Conservation (phyloP, 176 grass and related monocot genomes). For the Eleusine indica region DNA sequence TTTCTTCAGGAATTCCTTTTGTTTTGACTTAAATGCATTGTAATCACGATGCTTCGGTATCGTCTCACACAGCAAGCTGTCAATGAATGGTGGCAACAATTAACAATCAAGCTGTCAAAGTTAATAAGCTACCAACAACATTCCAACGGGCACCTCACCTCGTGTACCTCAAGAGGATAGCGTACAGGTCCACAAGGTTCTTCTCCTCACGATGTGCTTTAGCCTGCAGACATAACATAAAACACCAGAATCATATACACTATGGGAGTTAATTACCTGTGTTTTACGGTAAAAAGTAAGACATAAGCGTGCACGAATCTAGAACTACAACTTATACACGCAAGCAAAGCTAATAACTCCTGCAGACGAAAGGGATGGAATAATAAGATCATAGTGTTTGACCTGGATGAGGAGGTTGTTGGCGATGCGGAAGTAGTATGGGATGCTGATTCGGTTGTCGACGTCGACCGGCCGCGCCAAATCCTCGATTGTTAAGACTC, state of each 20-base stretch:
- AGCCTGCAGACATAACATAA: conserved; percentile 59
- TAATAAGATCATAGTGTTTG: conserved; percentile 23
- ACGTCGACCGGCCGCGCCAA: conserved; percentile 62
- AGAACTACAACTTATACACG: neutral
- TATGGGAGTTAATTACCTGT: neutral
- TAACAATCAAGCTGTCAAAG: conserved; percentile 17
- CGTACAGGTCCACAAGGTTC: conserved; percentile 86
- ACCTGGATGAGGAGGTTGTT: conserved; percentile 93
- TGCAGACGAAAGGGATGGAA: conserved; percentile 11
- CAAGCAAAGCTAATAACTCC: neutral
- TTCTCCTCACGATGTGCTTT: conserved; percentile 84
- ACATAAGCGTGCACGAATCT: neutral
- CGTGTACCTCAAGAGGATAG: conserved; percentile 86
- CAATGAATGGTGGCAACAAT: conserved; percentile 28
- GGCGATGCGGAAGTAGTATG: conserved; percentile 92
- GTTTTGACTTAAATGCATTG: conserved; percentile 59
- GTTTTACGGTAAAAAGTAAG: neutral
- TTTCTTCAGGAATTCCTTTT: conserved; percentile 75
- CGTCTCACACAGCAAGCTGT: conserved; percentile 86
- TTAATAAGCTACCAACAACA: conserved; percentile 33
- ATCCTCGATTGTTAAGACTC: conserved; percentile 60
- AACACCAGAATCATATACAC: conserved; percentile 13
- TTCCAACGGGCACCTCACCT: conserved; percentile 49
- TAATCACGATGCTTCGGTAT: conserved; percentile 91
- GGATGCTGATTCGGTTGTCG: conserved; percentile 79